Percentiles rank a stretch among this genome's conserved stretches.
Evolutionary conservation across 140 eudicot genomes (phyloP).

Genomic region (Stevia rebaudiana): DNA sequence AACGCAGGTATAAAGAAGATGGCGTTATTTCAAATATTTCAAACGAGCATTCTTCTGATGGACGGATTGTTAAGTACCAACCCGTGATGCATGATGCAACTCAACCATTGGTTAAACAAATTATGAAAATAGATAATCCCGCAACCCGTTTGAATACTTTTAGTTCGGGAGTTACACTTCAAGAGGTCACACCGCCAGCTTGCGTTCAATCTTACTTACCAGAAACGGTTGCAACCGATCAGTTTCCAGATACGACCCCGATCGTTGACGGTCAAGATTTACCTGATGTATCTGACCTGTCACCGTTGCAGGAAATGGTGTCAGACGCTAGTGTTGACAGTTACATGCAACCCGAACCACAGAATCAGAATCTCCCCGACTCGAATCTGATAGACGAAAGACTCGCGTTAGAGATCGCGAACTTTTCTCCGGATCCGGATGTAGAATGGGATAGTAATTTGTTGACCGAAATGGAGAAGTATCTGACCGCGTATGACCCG

Average conservation of each 20-base stretch:
- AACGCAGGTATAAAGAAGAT: slow-evolving; percentile 76
- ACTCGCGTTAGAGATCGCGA: slow-evolving; percentile 40
- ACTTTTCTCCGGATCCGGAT: slow-evolving; percentile 46
- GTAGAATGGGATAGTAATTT: slow-evolving; percentile 56
- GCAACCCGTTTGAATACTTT: slow-evolving; percentile 40
- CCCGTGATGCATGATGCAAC: slow-evolving; percentile 71
- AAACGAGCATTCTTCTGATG: slow-evolving; percentile 38
- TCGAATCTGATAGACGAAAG: slow-evolving; percentile 19
- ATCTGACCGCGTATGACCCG: slow-evolving; percentile 45
- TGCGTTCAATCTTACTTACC: slow-evolving; percentile 36
- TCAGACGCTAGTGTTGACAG: slow-evolving; percentile 36
- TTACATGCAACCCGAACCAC: slow-evolving; percentile 34
- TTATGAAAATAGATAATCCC: slow-evolving; percentile 46
- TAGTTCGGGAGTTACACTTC: slow-evolving; percentile 58
- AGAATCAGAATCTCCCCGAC: slow-evolving; percentile 32
- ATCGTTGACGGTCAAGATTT: slow-evolving; percentile 32
- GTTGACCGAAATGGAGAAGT: slow-evolving; percentile 52
- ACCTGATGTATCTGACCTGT: slow-evolving; percentile 49
- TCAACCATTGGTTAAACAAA: slow-evolving; percentile 60
- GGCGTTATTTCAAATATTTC: slow-evolving; percentile 20
- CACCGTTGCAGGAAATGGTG: slow-evolving; percentile 37
- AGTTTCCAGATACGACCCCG: slow-evolving; percentile 32
- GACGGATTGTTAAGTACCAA: slow-evolving; percentile 76
- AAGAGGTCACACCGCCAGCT: slow-evolving; percentile 47
- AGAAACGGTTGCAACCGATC: slow-evolving; percentile 32